Evolutionary conservation across 2,329 filamentous ascomycete genomes (phyloP), one percentile per base, ranked within the genome.

Genomic region (Colletotrichum incanum): DNA sequence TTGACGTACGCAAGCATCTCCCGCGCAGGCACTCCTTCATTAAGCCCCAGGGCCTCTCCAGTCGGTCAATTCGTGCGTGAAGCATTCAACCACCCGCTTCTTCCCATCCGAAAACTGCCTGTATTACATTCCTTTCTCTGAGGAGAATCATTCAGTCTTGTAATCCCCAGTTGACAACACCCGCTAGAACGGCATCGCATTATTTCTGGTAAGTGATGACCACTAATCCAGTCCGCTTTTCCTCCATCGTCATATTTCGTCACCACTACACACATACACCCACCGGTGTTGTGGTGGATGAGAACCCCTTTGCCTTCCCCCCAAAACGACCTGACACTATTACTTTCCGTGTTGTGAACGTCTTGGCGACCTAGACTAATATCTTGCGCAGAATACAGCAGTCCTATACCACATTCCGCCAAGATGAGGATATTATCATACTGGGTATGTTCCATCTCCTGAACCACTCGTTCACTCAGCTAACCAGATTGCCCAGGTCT

Each of bases 401-500:
- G n/a, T 37, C 20, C 28, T 11, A 37, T 8, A n/a, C 14, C 37
- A 61, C 49, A 37, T 43, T 16, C 14, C 20, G 67, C 39, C 67
- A 73, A 58, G 23, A 76, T 76, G 74, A 76, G 59, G 61, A 54
- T 74, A 39, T 23, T 76, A 37, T 76, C 75, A 23, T 76, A 83
- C 74, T 85, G 84, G 84, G 83, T 85, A 79, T 28, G 76, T 73
- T 12, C 5, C 5, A 16, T 26, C 34, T 34, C 20, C 45, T 23
- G 37, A 11, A 43, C 62, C 70, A 37, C 8, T 18, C 47, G 9
- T 9, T 26, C 20, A 23, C 18, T 50, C 39, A 49, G 45, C 65
- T 67, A 41, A 69, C 67, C 63, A 65, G 55, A 43, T 39, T 54
- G 14, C 12, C 56, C 52, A 88, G 92, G 82, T 92, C 70, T 86